These are phyloP conservation scores for Begonia loranthoides DNA, from an alignment of 306 rosid species.

Conservation along the genomic window DNA sequence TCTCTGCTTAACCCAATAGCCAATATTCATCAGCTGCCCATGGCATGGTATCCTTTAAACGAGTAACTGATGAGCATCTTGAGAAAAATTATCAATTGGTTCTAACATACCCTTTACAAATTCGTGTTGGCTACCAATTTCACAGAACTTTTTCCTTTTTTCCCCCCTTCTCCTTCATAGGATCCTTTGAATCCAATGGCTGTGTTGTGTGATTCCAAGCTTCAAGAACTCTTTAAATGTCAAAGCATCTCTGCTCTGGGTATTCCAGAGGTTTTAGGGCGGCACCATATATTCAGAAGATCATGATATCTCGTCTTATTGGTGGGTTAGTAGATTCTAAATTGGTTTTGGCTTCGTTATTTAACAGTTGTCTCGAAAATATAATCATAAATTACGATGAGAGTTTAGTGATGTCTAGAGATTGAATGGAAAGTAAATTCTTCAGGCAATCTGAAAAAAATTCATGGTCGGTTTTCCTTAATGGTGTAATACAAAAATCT, in stretches of 20 bases:
- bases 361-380: not conserved
- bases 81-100: too few species aligned
- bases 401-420: not conserved
- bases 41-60: too few species aligned
- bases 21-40: too few species aligned
- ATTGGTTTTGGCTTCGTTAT: not conserved
- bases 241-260: conserved; percentile 66
- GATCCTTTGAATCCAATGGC: conserved; percentile 72
- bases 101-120: too few species aligned
- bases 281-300: conserved; percentile 61
- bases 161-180: conserved; percentile 12
- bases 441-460: too few species aligned
- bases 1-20: too few species aligned
- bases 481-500: too few species aligned
- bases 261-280: conserved; percentile 58
- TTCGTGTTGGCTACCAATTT: too few species aligned
- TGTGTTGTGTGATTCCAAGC: conserved; percentile 57
- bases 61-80: too few species aligned
- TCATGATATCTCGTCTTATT: conserved; percentile 32
- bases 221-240: conserved; percentile 68
- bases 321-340: conserved; percentile 25
- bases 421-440: too few species aligned
- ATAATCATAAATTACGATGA: not conserved
- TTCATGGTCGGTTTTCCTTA: conserved; percentile 1
- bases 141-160: too few species aligned